Conservation (phyloP, 2,329 filamentous ascomycete genomes). For the Chaetothyriales sp. region DNA sequence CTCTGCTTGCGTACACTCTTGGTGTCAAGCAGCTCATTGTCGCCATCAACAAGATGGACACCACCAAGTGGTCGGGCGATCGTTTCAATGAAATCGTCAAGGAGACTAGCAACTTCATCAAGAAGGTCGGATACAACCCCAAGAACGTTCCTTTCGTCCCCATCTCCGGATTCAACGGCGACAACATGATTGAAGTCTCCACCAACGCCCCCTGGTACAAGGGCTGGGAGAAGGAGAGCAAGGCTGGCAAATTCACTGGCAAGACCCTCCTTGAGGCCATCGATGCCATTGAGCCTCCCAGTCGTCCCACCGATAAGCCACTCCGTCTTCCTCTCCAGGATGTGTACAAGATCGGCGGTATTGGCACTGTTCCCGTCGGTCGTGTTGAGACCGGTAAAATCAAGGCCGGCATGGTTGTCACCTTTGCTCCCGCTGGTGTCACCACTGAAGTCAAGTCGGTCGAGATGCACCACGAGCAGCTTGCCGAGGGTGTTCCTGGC, state of each 20-base stretch:
- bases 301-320: constrained; percentile 95
- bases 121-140: constrained; percentile 99
- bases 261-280: constrained; percentile 99
- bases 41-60: constrained; percentile 99
- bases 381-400: constrained; percentile 99
- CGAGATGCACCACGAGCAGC: constrained; percentile 99
- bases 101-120: constrained; percentile 99
- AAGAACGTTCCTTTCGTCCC: constrained; percentile 97
- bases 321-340: constrained; percentile 99
- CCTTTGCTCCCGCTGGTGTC: constrained; percentile 95
- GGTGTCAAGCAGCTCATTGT: constrained; percentile 99
- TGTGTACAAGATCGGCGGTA: constrained; percentile 99
- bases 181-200: constrained; percentile 95
- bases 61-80: constrained; percentile 90
- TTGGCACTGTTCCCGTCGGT: constrained; percentile 98
- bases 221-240: constrained; percentile 99
- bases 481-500: constrained; percentile 84
- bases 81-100: constrained; percentile 99
- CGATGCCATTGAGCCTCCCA: constrained; percentile 82
- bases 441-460: constrained; percentile 99
- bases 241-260: constrained; percentile 69
- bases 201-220: constrained; percentile 99
- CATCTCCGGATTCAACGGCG: constrained; percentile 99
- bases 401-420: constrained; percentile 73
- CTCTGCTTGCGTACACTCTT: constrained; percentile 98